phyloP scores from a whole-genome alignment of 2,329 filamentous ascomycete species.

The Colletotrichum costaricense region DNA sequence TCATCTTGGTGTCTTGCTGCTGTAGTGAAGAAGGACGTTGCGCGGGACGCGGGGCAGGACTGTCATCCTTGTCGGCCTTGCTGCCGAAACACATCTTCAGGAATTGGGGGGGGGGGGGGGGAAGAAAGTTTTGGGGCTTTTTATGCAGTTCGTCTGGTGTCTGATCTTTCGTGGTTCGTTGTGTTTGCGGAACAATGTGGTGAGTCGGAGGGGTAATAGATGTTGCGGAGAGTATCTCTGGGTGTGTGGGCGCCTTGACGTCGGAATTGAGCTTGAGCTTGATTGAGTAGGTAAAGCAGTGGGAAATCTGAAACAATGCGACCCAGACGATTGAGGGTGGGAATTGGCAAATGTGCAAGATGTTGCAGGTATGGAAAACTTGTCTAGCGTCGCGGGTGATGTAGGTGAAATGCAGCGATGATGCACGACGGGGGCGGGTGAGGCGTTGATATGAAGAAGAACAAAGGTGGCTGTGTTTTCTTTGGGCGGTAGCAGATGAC shows the following conservation, averaged over 20 bases:
- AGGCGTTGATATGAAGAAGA: slow-evolving; percentile 10
- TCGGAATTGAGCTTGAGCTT: slow-evolving; percentile 12
- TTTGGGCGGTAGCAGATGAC: not conserved
- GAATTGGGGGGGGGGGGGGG: too few species aligned
- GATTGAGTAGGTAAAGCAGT: not conserved
- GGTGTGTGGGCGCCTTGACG: slow-evolving; percentile 21
- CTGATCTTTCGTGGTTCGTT: not conserved
- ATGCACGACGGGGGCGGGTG: not conserved
- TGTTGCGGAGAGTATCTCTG: not conserved
- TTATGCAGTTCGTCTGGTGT: slow-evolving; percentile 30
- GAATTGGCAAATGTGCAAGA: not conserved
- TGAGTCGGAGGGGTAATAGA: not conserved
- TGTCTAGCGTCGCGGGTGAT: not conserved
- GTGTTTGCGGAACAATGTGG: not conserved
- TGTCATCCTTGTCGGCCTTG: slow-evolving; percentile 52
- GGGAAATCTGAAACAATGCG: slow-evolving; percentile 19
- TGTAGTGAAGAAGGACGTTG: slow-evolving; percentile 37
- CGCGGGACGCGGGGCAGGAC: slow-evolving; percentile 53
- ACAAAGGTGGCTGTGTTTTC: slow-evolving; percentile 26
- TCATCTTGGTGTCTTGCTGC: slow-evolving; percentile 40
- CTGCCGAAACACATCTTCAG: slow-evolving; percentile 61
- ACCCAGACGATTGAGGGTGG: not conserved
- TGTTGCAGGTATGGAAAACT: not conserved
- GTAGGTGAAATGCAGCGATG: not conserved
- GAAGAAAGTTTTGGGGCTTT: not conserved